Evolutionary conservation across 1,284 basidiomycete genomes (phyloP), one percentile per base, ranked within the genome.

Genomic region (Sanguinoderma infundibulare): DNA sequence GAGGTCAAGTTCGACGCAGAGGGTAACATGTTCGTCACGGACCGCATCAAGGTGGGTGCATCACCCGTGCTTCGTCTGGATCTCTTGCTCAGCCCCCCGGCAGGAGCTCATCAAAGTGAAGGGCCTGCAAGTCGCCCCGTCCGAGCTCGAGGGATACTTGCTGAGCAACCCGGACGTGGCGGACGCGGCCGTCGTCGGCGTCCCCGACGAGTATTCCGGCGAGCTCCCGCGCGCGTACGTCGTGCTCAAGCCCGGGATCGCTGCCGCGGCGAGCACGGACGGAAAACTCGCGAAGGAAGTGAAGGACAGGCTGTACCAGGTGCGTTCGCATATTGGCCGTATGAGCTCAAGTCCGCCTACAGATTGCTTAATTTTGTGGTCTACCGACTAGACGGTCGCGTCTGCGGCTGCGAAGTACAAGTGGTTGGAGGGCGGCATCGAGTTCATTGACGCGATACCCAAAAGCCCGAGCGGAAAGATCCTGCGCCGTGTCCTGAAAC

Each of bases 151-250:
- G 56, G 82, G 82, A 0, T 78, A 78, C 64, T 76, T 94, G 44
- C 78, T 94, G 62, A 68, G 86, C 71, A 89, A 92, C 63, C 77
- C 81, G 0, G 88, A 88, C 66, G 86, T 94, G 2, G 79, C 79
- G 0, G 87, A 92, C 62, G 83, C 79, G 0, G 90, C 89, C 63
- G 81, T 84, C n/a, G 76, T 84, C 50, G 81, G 81, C 3, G 67
- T 84, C 1, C 78, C 75, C 0, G 81, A 84, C 66, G 81, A 82
- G 35, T 78, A 73, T 63, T 74, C 76, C 1, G 83, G 82, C 22
- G 83, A 84, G 59, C 63, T 78, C 2, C 81, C 82, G 0, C 68
- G 78, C 32, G 79, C 77, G 9, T 81, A 76, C 69, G 70, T 81
- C 38, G 74, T 76, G 8, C 74, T 78, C 15, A 71, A 66, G 28